Evolutionary conservation across 2,329 filamentous ascomycete genomes (phyloP), one percentile per base, ranked within the genome.

Genomic region (Stromatinia cepivora): DNA sequence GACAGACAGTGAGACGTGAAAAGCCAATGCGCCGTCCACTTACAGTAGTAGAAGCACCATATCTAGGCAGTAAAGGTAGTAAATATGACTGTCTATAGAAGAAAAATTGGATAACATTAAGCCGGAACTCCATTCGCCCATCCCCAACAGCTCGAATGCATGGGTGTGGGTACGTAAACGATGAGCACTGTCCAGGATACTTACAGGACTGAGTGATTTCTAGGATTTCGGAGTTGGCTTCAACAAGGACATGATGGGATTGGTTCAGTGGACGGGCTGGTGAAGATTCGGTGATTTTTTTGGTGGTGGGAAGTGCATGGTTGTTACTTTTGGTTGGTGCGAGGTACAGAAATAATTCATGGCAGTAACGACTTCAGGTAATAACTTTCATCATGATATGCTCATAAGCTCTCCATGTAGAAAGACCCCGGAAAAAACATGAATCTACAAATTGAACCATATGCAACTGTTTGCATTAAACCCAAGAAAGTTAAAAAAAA

Each of bases 171-270:
- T 45, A 62, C 11, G 28, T 52, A 39, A 11, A 63, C 61, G 46
- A 52, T 39, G n/a, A 46, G 46, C 31, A n/a, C 48, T 64, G 46
- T 64, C 61, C 46, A 52, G 46, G 61, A 64, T 39, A 52, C 22
- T 31, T 63, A 50, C 59, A 50, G 45, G 45, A 52, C 45, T 20
- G 45, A 48, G 13, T n/a, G 42, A 34, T 36, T 62, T 62, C 46
- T 13, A 50, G 61, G 46, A 39, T 36, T 25, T 62, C 61, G 22
- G 46, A 52, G 48, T 63, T 36, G 59, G 22, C 17, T 63, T 39
- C 31, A 39, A 22, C 31, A 52, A 11, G 46, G 34, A 20, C 22
- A 22, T 28, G 31, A 63, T 36, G 31, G 46, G 45, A 63, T 63
- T 52, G 59, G 46, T 39, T 25, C 59, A 28, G 20, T 15, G 46